Evolutionary conservation across 2,329 filamentous ascomycete genomes (phyloP).

Genomic region (Penicillium sp.): DNA sequence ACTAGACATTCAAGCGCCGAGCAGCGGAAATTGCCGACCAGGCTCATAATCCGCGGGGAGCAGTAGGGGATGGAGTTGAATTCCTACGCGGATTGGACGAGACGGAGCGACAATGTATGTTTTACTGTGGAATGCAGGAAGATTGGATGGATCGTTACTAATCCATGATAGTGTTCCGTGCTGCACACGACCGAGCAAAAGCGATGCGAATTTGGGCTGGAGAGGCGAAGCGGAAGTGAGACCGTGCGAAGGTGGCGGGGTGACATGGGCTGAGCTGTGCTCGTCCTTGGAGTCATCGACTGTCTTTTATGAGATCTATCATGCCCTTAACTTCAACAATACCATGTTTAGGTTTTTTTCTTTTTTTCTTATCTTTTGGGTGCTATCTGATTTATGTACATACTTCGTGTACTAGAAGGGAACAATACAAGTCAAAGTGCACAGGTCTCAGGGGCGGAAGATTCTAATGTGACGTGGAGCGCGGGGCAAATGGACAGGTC

Average conservation of each 20-base stretch:
- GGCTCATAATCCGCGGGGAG: slow-evolving; percentile 78
- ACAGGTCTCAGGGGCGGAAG: background rate
- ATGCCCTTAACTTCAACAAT: background rate
- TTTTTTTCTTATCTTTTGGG: background rate
- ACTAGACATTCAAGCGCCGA: slow-evolving; percentile 74
- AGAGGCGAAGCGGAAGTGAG: slow-evolving; percentile 53
- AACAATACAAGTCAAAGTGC: background rate
- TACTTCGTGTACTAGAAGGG: background rate
- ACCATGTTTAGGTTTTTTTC: background rate
- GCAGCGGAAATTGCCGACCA: slow-evolving; percentile 84
- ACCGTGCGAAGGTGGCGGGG: background rate
- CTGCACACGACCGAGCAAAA: slow-evolving; percentile 73
- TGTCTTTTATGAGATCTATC: background rate
- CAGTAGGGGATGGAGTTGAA: slow-evolving; percentile 67
- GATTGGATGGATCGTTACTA: slow-evolving; percentile 8
- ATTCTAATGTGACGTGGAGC: slow-evolving; percentile 1
- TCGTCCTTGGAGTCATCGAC: slow-evolving; percentile 17
- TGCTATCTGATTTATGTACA: background rate
- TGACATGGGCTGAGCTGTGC: slow-evolving; percentile 27
- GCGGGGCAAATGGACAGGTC: background rate
- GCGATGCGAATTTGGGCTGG: slow-evolving; percentile 70
- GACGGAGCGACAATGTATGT: slow-evolving; percentile 70
- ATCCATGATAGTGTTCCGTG: slow-evolving; percentile 61
- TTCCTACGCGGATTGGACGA: slow-evolving; percentile 89
- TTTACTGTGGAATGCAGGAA: background rate